Conservation (phyloP, 768 basidiomycete genomes). For the Boletus coccyginus region DNA sequence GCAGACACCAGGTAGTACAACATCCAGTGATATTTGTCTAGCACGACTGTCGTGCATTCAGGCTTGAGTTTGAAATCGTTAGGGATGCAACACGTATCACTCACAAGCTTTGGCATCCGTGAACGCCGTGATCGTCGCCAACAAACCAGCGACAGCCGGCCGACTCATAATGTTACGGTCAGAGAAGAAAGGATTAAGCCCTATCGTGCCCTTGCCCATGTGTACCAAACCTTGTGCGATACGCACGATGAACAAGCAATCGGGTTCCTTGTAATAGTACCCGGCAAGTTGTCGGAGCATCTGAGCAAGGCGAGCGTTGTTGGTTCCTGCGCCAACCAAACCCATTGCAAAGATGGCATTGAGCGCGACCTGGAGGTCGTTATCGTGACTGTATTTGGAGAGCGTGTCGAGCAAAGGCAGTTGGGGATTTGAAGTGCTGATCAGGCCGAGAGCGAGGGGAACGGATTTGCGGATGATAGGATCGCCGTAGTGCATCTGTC, state of each 20-base stretch:
- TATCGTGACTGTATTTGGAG: constrained; percentile 98
- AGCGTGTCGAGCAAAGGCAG: constrained; percentile 93
- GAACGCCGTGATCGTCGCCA: constrained; percentile 88
- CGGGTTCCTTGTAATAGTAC: constrained; percentile 98
- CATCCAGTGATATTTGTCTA: constrained; percentile 99
- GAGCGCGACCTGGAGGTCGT: constrained; percentile 92
- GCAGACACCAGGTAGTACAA: constrained; percentile 92
- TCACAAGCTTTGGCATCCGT: constrained; percentile 92
- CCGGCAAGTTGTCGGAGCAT: constrained; percentile 96
- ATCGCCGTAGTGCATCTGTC: constrained; percentile 98
- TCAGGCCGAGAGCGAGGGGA: constrained; percentile 91
- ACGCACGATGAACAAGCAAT: constrained; percentile 94
- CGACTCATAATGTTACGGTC: constrained; percentile 89
- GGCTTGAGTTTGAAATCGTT: not conserved
- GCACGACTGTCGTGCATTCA: constrained; percentile 59
- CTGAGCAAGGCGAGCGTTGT: constrained; percentile 95
- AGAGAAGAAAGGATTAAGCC: constrained; percentile 93
- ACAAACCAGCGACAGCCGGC: constrained; percentile 83
- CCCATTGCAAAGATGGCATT: constrained; percentile 99
- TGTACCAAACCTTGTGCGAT: constrained; percentile 96
- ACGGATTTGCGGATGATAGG: constrained; percentile 88
- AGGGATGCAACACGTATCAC: constrained; percentile 31
- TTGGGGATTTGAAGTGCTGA: constrained; percentile 95
- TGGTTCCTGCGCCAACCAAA: constrained; percentile 96
- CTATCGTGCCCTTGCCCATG: constrained; percentile 99